phyloP scores from a whole-genome alignment of 176 grass and related monocot genomes.

The Aechmea fasciata region DNA sequence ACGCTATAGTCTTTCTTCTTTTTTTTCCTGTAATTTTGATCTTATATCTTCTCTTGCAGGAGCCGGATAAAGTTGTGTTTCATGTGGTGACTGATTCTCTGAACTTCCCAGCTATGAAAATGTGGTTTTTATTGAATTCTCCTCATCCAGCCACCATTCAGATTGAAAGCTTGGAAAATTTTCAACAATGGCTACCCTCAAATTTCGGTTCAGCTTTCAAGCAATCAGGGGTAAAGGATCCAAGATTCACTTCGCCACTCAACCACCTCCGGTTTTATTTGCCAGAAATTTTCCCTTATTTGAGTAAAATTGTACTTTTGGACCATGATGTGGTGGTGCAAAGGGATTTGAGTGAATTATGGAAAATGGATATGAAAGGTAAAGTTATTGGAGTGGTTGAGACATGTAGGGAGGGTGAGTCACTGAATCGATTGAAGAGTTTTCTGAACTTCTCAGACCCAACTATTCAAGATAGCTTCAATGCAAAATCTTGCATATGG shows the following conservation, averaged over 20 bases:
- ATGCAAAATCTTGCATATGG: conserved; percentile 55
- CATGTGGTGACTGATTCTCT: conserved; percentile 75
- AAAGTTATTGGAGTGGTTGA: conserved; percentile 64
- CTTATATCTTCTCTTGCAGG: conserved; percentile 29
- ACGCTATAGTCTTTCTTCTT: not conserved
- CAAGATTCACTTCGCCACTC: conserved; percentile 60
- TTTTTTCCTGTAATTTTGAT: conserved; percentile 10
- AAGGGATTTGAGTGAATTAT: conserved; percentile 50
- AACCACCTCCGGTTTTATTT: conserved; percentile 91
- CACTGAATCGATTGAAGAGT: conserved; percentile 35
- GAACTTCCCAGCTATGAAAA: conserved; percentile 77
- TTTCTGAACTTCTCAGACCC: conserved; percentile 66
- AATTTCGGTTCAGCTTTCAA: conserved; percentile 61
- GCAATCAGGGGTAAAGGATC: conserved; percentile 37
- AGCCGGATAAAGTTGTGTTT: conserved; percentile 67
- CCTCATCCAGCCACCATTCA: conserved; percentile 42
- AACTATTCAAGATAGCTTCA: conserved; percentile 35
- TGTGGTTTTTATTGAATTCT: conserved; percentile 81
- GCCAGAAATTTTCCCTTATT: conserved; percentile 67
- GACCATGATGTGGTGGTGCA: conserved; percentile 89
- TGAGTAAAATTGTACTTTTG: conserved; percentile 74
- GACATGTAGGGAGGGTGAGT: conserved; percentile 31
- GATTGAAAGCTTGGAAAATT: conserved; percentile 46
- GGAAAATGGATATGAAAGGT: conserved; percentile 51
- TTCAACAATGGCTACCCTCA: conserved; percentile 35